These are phyloP conservation scores for Citrus maxima DNA, from an alignment of 345 rosid species.

Conservation along the genomic window DNA sequence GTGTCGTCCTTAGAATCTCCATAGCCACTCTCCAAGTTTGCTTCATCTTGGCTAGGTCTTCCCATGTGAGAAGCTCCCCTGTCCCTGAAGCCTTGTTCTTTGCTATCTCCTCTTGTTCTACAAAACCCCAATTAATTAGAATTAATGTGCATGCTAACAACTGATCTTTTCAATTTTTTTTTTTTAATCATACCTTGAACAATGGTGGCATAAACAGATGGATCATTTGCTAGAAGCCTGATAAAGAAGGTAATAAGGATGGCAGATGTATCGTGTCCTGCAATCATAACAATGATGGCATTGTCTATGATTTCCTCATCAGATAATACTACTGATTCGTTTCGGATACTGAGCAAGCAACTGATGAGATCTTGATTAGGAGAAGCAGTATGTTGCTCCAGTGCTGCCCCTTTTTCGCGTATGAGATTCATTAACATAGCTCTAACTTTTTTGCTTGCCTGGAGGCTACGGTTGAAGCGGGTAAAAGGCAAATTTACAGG, in stretches of 20 bases:
- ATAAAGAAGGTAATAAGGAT: conserved; percentile 24
- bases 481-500: conserved; percentile 33
- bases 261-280: conserved; percentile 32
- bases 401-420: conserved; percentile 5
- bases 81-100: conserved; percentile 5
- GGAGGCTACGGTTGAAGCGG: conserved; percentile 15
- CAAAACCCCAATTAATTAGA: background rate
- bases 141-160: background rate
- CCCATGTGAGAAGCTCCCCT: conserved; percentile 32
- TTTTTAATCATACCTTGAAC: conserved; percentile 8
- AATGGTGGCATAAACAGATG: conserved; percentile 12
- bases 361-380: conserved; percentile 23
- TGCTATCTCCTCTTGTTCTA: background rate
- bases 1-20: conserved; percentile 31
- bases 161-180: background rate
- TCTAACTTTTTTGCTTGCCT: background rate
- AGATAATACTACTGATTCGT: background rate
- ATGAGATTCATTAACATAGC: background rate
- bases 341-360: conserved; percentile 11
- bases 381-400: conserved; percentile 1
- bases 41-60: conserved; percentile 34
- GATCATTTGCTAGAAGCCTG: conserved; percentile 17
- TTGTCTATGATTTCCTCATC: conserved; percentile 26
- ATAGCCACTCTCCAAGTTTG: conserved; percentile 37
- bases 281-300: conserved; percentile 7